These are phyloP conservation scores for Plasmopara viticola DNA, from an alignment of 352 stramenopile genomes.

Conservation along the genomic window DNA sequence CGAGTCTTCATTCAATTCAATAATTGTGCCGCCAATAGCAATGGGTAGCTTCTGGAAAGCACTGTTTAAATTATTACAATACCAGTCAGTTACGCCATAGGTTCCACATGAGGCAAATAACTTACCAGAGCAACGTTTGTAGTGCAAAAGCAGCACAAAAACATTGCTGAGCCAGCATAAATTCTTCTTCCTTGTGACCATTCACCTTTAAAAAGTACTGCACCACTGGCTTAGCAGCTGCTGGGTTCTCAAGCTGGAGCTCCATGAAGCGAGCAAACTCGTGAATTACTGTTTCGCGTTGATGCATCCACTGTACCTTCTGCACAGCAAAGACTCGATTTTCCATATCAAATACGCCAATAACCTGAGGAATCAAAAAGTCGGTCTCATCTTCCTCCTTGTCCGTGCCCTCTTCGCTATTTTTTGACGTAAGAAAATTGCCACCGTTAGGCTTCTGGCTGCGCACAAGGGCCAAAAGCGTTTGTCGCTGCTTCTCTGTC, in stretches of 20 bases:
- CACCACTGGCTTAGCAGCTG: conserved; percentile 34
- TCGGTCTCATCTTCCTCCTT: conserved; percentile 19
- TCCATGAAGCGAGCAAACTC: conserved; percentile 72
- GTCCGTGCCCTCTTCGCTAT: conserved; percentile 40
- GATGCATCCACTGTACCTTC: conserved; percentile 57
- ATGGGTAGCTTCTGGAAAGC: conserved; percentile 55
- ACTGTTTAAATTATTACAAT: neutral
- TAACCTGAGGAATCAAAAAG: conserved; percentile 35
- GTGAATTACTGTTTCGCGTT: conserved; percentile 54
- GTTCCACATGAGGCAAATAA: neutral
- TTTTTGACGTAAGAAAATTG: conserved; percentile 20
- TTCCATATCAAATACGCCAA: conserved; percentile 54
- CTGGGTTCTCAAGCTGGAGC: conserved; percentile 53
- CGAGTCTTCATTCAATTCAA: conserved; percentile 42
- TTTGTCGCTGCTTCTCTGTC: conserved; percentile 52
- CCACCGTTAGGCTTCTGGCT: conserved; percentile 27
- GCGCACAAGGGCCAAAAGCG: conserved; percentile 39
- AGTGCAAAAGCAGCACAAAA: conserved; percentile 74
- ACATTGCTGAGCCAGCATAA: conserved; percentile 51
- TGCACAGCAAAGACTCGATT: conserved; percentile 57
- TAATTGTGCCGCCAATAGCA: conserved; percentile 34
- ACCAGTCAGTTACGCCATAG: neutral
- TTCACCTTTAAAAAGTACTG: conserved; percentile 55
- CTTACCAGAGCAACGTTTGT: conserved; percentile 60
- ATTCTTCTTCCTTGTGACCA: conserved; percentile 35